phyloP scores from a whole-genome alignment of 2,329 filamentous ascomycete genomes.

The Aspergillus proliferans region DNA sequence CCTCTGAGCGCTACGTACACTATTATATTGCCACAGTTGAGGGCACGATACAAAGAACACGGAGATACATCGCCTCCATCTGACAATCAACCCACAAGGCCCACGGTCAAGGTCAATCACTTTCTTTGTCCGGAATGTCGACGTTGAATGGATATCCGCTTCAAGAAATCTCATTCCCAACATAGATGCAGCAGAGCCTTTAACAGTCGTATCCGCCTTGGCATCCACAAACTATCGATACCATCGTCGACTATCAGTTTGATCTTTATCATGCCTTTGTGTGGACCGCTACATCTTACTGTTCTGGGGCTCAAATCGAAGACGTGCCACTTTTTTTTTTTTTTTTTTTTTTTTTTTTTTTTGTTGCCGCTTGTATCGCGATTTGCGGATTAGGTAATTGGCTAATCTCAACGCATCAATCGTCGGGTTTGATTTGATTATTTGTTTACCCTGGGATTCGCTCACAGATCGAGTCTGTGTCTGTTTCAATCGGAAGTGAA shows the following conservation, averaged over 20 bases:
- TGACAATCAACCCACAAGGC: neutral
- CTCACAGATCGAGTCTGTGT: too few species aligned
- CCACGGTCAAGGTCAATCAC: neutral
- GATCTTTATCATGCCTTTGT: neutral
- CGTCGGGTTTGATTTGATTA: neutral
- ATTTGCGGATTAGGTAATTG: constrained; percentile 4
- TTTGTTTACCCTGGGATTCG: too few species aligned
- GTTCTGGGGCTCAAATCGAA: neutral
- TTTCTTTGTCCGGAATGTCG: neutral
- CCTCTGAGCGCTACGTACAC: too few species aligned
- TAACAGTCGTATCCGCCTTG: neutral
- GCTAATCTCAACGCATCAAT: neutral
- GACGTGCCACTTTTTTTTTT: neutral
- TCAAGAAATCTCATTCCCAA: neutral
- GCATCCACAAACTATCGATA: neutral
- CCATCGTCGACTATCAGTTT: neutral
- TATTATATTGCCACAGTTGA: too few species aligned
- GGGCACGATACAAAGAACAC: too few species aligned
- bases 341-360: neutral
- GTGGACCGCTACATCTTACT: neutral
- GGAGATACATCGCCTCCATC: neutral
- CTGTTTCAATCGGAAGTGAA: too few species aligned
- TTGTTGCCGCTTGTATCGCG: neutral
- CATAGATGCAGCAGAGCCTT: neutral
- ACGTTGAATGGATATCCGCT: neutral